Percentiles rank a stretch among this genome's conserved stretches.
These are phyloP conservation scores for Sungouiozyma ichnusensis DNA, from an alignment of 805 yeast species.

Conservation along the genomic window DNA sequence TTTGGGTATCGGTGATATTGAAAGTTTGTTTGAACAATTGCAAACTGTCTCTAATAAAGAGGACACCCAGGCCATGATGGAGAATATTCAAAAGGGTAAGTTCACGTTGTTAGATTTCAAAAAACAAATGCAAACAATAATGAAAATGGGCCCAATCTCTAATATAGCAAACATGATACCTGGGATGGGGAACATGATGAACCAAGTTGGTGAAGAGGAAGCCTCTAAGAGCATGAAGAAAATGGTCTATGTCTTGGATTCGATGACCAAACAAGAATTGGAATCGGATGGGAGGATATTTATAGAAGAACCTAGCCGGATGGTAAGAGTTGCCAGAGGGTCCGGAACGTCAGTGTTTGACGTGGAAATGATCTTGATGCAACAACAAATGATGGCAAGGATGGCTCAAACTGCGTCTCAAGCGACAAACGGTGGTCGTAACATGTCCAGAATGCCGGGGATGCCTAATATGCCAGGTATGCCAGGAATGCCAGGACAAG, in stretches of 20 bases:
- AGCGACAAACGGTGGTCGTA: constrained; percentile 30
- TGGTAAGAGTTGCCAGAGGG: constrained; percentile 86
- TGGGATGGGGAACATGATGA: constrained; percentile 77
- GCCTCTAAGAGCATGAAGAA: constrained; percentile 72
- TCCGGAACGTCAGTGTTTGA: constrained; percentile 88
- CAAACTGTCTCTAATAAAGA: constrained; percentile 60
- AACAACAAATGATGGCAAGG: constrained; percentile 86
- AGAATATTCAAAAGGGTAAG: constrained; percentile 89
- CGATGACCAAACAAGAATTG: constrained; percentile 87
- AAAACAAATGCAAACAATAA: constrained; percentile 86
- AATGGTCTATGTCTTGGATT: constrained; percentile 87
- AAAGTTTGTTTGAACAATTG: constrained; percentile 88
- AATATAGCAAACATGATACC: constrained; percentile 95
- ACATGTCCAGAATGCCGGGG: constrained; percentile 22
- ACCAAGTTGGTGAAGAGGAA: constrained; percentile 85
- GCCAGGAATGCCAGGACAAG: constrained; percentile 48
- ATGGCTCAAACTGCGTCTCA: constrained; percentile 71
- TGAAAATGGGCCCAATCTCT: constrained; percentile 94
- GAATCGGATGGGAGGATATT: constrained; percentile 83
- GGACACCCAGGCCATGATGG: constrained; percentile 82
- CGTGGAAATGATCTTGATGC: constrained; percentile 85
- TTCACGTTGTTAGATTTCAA: constrained; percentile 87
- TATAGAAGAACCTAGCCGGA: constrained; percentile 70
- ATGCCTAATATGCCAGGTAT: constrained; percentile 44
- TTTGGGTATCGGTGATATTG: constrained; percentile 91